Conservation (phyloP, 306 rosid genomes). For the Heteromeles arbutifolia region DNA sequence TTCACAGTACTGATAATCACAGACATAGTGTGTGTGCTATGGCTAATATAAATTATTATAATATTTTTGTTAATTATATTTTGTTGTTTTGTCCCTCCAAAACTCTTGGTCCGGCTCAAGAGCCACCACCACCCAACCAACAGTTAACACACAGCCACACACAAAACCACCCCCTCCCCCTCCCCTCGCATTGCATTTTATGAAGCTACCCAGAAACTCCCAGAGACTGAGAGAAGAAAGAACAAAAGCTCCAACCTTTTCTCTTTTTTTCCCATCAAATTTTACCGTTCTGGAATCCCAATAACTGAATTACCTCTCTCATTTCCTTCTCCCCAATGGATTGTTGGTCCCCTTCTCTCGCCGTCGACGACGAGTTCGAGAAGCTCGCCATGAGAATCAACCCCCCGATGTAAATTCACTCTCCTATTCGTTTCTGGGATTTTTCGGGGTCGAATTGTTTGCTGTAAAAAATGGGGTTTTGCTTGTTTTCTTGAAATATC, state of each 20-base stretch:
- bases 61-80: neutral
- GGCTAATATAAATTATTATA: neutral
- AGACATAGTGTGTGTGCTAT: too few species aligned
- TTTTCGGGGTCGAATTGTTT: neutral
- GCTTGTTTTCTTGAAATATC: neutral
- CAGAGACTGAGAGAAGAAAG: constrained; percentile 1
- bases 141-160: constrained; percentile 21
- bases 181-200: neutral
- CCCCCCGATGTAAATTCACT: constrained; percentile 67
- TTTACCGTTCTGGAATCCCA: neutral
- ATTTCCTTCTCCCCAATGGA: constrained; percentile 37
- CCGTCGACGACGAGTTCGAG: constrained; percentile 65
- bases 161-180: neutral
- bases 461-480: neutral
- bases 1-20: too few species aligned
- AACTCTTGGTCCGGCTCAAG: constrained; percentile 46
- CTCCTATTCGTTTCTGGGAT: neutral
- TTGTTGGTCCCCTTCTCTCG: constrained; percentile 60
- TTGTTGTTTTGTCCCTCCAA: constrained; percentile 23
- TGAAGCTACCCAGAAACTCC: constrained; percentile 29
- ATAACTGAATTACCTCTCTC: neutral
- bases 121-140: constrained; percentile 45
- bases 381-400: constrained; percentile 84
- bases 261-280: neutral
- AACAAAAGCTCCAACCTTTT: neutral